Conservation (phyloP, 2,329 filamentous ascomycete species). For the Colletotrichum lupini region DNA sequence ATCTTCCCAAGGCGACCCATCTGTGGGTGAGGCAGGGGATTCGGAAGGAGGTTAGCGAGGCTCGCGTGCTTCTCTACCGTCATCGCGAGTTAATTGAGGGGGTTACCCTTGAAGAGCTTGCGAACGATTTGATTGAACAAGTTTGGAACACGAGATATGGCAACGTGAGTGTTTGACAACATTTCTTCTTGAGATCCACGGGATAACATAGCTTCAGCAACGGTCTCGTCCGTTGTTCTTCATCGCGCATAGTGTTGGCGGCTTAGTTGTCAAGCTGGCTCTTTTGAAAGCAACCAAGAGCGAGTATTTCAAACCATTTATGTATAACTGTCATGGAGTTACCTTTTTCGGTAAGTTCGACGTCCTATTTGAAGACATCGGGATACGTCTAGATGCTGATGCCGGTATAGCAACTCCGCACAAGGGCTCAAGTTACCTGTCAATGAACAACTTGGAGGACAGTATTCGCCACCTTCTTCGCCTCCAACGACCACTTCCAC, state of each 20-base stretch:
- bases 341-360: slow-evolving; percentile 65
- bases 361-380: neutral
- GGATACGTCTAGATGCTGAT: neutral
- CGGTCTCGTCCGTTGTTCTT: slow-evolving; percentile 66
- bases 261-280: slow-evolving; percentile 68
- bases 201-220: slow-evolving; percentile 23
- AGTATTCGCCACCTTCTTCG: slow-evolving; percentile 65
- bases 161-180: slow-evolving; percentile 39
- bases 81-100: slow-evolving; percentile 56
- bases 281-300: slow-evolving; percentile 58
- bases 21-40: slow-evolving; percentile 66
- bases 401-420: slow-evolving; percentile 64
- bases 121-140: slow-evolving; percentile 59
- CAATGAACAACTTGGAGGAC: slow-evolving; percentile 64
- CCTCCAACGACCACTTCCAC: slow-evolving; percentile 61
- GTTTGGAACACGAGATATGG: slow-evolving; percentile 48
- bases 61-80: slow-evolving; percentile 63
- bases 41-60: slow-evolving; percentile 57
- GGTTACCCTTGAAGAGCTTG: slow-evolving; percentile 56
- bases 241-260: slow-evolving; percentile 70
- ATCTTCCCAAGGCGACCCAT: slow-evolving; percentile 46
- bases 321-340: slow-evolving; percentile 69
- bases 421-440: slow-evolving; percentile 71
- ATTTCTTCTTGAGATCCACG: neutral
- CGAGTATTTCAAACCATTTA: slow-evolving; percentile 53